Percentiles rank a stretch among this genome's conserved stretches.
These are phyloP conservation scores for Tolypocladium cylindrosporum DNA, from an alignment of 2,329 filamentous ascomycete species.

Conservation along the genomic window DNA sequence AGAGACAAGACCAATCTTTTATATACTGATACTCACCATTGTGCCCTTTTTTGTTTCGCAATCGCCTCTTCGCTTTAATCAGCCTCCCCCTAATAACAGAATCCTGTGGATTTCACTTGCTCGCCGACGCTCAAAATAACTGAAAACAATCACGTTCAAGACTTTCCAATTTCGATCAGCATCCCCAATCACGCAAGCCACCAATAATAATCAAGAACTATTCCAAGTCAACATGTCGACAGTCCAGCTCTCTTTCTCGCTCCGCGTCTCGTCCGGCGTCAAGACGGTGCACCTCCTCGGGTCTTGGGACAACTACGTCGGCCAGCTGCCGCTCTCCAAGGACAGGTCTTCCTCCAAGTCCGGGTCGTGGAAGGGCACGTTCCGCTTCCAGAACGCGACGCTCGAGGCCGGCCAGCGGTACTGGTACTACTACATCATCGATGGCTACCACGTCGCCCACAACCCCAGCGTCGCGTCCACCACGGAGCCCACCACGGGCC, in stretches of 20 bases:
- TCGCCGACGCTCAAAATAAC: neutral
- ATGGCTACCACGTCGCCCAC: constrained; percentile 96
- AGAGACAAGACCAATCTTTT: constrained; percentile 5
- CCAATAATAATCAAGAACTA: neutral
- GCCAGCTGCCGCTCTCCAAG: constrained; percentile 89
- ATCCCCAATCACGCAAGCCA: neutral
- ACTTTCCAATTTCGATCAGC: neutral
- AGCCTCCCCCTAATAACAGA: constrained; percentile 31
- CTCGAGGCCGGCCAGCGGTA: constrained; percentile 85
- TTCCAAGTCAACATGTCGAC: constrained; percentile 59
- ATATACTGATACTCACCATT: constrained; percentile 6
- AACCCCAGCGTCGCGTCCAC: constrained; percentile 85
- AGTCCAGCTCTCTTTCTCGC: constrained; percentile 89
- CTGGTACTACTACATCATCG: constrained; percentile 99
- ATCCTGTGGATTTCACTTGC: constrained; percentile 38
- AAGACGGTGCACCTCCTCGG: constrained; percentile 96
- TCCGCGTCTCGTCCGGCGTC: constrained; percentile 91
- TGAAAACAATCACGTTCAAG: neutral
- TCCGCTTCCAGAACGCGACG: constrained; percentile 83
- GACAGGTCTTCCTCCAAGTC: constrained; percentile 75
- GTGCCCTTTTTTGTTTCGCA: constrained; percentile 7
- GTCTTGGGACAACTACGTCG: constrained; percentile 95
- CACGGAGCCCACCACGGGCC: constrained; percentile 91
- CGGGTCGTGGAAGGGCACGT: constrained; percentile 90
- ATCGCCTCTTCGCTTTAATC: constrained; percentile 11